Evolutionary conservation across 805 yeast genomes (phyloP).

Genomic region (Spathaspora arborariae): DNA sequence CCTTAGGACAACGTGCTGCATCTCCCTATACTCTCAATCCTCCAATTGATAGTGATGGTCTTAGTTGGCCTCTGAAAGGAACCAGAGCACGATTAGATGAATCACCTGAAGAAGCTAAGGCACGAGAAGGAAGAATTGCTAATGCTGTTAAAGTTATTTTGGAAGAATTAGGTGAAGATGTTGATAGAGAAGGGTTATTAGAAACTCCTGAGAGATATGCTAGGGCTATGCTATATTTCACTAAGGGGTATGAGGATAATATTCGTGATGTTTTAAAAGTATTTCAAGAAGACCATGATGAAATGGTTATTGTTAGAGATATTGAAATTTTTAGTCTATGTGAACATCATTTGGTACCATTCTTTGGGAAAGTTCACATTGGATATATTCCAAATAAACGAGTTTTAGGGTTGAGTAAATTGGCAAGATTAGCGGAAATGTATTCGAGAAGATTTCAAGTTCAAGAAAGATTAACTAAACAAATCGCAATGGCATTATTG

Average conservation of each 20-base stretch:
- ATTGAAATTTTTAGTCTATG: conserved; percentile 90
- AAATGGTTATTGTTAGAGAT: conserved; percentile 96
- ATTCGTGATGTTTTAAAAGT: conserved; percentile 90
- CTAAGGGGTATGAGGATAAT: conserved; percentile 95
- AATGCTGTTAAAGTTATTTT: conserved; percentile 77
- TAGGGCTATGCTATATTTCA: conserved; percentile 90
- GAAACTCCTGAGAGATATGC: conserved; percentile 98
- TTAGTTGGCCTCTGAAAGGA: conserved; percentile 91
- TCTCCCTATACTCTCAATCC: conserved; percentile 81
- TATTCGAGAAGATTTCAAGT: conserved; percentile 93
- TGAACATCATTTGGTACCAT: conserved; percentile 97
- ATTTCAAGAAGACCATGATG: conserved; percentile 97
- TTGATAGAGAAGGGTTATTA: conserved; percentile 78
- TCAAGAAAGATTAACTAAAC: conserved; percentile 96
- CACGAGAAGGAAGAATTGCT: conserved; percentile 74
- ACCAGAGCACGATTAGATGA: conserved; percentile 76
- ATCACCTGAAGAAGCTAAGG: conserved; percentile 56
- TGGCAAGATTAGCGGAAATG: conserved; percentile 96
- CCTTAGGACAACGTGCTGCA: conserved; percentile 72
- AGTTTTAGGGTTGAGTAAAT: conserved; percentile 87
- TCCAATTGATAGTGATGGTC: conserved; percentile 84
- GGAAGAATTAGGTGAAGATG: conserved; percentile 88
- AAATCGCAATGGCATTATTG: conserved; percentile 91
- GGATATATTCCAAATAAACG: conserved; percentile 96
- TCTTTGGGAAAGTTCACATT: conserved; percentile 93